Base-by-base conservation (phyloP, 140 eudicot species). In the Cichorium intybus region DNA sequence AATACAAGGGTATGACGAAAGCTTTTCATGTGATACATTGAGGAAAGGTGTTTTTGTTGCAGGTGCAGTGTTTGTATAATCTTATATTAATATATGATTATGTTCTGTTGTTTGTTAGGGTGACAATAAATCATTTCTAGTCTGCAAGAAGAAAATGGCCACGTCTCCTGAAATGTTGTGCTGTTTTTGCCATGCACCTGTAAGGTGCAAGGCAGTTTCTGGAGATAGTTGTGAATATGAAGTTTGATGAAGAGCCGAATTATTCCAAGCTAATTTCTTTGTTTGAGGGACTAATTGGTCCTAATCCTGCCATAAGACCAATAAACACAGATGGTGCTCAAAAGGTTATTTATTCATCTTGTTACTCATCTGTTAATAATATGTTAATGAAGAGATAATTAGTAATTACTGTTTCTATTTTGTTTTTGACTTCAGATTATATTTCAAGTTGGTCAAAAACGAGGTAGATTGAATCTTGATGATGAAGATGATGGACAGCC, bases 321-420 rank as follows among this genome's bases (percentile, higher is more conserved):
- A 81, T 94, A 35, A 94, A 94, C 77, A 94, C 97, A 20, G 99
- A 94, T 55, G 99, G 99, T 71, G 99, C 99, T 31, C 99, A 89
- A 72, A 94, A 94, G 99, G 99, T 94, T 65, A 59, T 70, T 1
- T 17, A 24, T 50, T 43, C n/a, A n/a, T 66, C 27, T 4, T 12
- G 0, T 12, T 33, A 33, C 17, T 23, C n/a, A n/a, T n/a, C n/a
- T n/a, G n/a, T 83, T 90, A 0, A 10, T 7, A 29, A 21, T 22
- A 66, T 63, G 20, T 45, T 31, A 33, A 39, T 33, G 29, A 47
- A 47, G 14, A 24, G 56, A 26, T 6, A 56, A 4, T 66, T n/a
- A 35, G 14, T 14, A 7, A 49, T 60, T 10, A 52, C 4, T 62
- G 24, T 14, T 55, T 68, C 18, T n/a, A 10, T 4, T 61, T n/a